phyloP scores from a whole-genome alignment of 2,329 filamentous ascomycete genomes.

The Davidsoniella australis region DNA sequence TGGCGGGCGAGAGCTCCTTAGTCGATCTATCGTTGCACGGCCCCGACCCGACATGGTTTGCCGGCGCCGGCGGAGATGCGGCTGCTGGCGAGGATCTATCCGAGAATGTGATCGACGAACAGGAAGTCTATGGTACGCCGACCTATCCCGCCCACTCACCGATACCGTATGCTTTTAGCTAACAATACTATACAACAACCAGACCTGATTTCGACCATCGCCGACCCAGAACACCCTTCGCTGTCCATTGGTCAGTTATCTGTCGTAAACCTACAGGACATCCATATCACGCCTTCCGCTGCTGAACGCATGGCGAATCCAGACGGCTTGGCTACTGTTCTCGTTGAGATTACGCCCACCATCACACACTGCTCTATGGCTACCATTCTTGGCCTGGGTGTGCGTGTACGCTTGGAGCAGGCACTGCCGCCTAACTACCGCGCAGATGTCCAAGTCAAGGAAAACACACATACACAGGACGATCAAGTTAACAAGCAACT shows the following conservation, averaged over 20 bases:
- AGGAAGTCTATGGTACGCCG: constrained; percentile 75
- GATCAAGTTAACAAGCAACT: constrained; percentile 96
- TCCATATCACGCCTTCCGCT: constrained; percentile 46
- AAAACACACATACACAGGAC: constrained; percentile 86
- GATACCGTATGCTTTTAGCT: not conserved
- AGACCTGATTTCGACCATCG: constrained; percentile 86
- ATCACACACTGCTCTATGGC: constrained; percentile 94
- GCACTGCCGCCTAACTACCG: constrained; percentile 81
- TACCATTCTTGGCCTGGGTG: constrained; percentile 86
- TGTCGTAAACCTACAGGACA: constrained; percentile 91
- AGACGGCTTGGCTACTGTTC: constrained; percentile 50
- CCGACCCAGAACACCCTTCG: constrained; percentile 79
- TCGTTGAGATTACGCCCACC: constrained; percentile 84
- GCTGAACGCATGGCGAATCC: constrained; percentile 24
- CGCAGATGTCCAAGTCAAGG: constrained; percentile 84
- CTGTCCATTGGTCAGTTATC: constrained; percentile 83
- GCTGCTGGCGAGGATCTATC: constrained; percentile 26
- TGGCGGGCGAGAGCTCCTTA: not conserved
- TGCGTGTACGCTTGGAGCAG: constrained; percentile 80
- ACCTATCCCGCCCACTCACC: not conserved
- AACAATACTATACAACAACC: not conserved
- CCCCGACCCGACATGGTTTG: constrained; percentile 13
- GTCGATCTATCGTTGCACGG: not conserved
- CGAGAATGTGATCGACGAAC: constrained; percentile 75
- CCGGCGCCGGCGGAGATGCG: constrained; percentile 31